Evolutionary conservation across 2,329 filamentous ascomycete species (phyloP), one percentile per base, ranked within the genome.

Genomic region (Diplodia intermedia): DNA sequence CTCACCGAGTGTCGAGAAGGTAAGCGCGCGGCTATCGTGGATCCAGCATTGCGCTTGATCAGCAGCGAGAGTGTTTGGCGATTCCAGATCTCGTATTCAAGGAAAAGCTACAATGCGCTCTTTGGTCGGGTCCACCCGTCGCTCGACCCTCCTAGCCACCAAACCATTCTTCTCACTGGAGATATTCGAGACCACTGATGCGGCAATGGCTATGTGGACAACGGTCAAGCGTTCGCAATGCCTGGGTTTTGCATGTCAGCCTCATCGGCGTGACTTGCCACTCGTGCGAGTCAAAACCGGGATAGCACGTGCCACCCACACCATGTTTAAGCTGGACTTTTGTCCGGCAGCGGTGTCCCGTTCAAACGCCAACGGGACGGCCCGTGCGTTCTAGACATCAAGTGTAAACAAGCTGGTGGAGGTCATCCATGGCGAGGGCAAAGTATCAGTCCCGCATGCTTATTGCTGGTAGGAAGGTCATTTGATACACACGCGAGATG

Each of bases 301-400:
- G 43, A 36, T 62, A 36, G 43, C 40, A 62, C 40, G 57, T 23
- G 40, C 26, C 40, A 14, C 9, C 9, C 12, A 23, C 29, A 50
- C 26, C 29, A 18, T 23, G 29, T 62, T 49, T 18, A 50, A 62
- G 31, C 40, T 62, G 57, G 57, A 62, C 26, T 50, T 50, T 33
- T 62, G 15, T 33, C 57, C 43, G 40, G 26, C 26, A 26, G 26
- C 18, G 15, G 26, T 14, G 15, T 29, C 49, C 31, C 56, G 18
- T 12, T 3, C 18, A 20, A 33, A 7, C 40, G 57, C 6, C 18
- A 18, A 11, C 6, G 38, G 36, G 11, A 11, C 6, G 38, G 36
- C n/a, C 20, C n/a, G 43, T 47, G 43, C 43, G 18, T 20, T 20
- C 18, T 12, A 38, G 26, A 38, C 3, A 11, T 12, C 11, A 12